A percentile compares a stretch with the other conserved stretches of the same genome.
These are phyloP conservation scores for Globisporangium cylindrosporum DNA, from an alignment of 352 stramenopile genomes.

Conservation along the genomic window DNA sequence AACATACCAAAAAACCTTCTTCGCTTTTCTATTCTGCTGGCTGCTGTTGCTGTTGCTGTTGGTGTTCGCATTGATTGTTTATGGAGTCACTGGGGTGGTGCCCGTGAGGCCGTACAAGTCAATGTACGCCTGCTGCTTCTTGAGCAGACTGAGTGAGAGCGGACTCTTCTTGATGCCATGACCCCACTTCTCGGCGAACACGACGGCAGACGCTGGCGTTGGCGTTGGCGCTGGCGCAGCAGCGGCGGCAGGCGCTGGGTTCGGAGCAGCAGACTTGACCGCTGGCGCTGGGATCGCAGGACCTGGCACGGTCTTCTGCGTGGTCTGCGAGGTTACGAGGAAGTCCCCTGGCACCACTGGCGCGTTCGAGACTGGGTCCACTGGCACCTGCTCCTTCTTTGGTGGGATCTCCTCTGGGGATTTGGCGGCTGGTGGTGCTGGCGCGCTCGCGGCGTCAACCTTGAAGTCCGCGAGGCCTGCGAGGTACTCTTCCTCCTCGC, in stretches of 20 bases:
- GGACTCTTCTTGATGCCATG: constrained; percentile 78
- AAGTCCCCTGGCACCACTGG: constrained; percentile 60
- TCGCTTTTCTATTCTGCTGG: constrained; percentile 12
- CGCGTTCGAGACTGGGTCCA: constrained; percentile 41
- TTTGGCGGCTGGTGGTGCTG: constrained; percentile 31
- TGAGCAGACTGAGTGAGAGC: constrained; percentile 72
- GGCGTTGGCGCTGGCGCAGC: constrained; percentile 24
- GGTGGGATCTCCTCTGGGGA: constrained; percentile 58
- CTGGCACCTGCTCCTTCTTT: constrained; percentile 64
- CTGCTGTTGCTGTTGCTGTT: constrained; percentile 26
- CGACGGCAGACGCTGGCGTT: constrained; percentile 15
- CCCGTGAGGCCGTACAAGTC: constrained; percentile 79
- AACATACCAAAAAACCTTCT: neutral
- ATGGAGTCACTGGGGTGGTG: constrained; percentile 47
- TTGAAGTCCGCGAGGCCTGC: constrained; percentile 77
- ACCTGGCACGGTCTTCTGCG: constrained; percentile 44
- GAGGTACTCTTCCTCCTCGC: constrained; percentile 86
- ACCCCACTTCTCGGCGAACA: constrained; percentile 76
- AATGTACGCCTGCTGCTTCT: constrained; percentile 86
- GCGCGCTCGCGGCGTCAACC: constrained; percentile 38
- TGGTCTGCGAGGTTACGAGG: constrained; percentile 59
- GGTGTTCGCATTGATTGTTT: constrained; percentile 27
- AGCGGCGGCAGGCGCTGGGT: constrained; percentile 16
- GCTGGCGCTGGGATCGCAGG: constrained; percentile 36
- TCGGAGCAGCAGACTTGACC: constrained; percentile 9